Evolutionary conservation across 1,284 basidiomycete genomes (phyloP).

Genomic region (Trichosporon faecale): DNA sequence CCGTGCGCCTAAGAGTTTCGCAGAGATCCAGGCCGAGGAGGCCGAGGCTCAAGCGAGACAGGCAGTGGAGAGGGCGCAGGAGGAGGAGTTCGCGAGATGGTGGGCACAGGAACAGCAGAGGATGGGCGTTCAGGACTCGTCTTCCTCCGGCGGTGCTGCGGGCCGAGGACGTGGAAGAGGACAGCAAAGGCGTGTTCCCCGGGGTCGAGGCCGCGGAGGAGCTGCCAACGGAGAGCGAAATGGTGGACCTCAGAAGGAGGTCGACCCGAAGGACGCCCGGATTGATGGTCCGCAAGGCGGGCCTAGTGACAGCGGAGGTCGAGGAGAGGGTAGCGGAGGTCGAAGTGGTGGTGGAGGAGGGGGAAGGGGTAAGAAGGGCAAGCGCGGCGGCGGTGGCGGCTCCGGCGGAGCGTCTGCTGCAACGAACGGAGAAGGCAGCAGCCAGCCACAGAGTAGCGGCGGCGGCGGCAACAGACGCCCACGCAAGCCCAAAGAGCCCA

Average conservation of each 20-base stretch:
- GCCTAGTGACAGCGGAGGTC: not conserved
- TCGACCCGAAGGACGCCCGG: not conserved
- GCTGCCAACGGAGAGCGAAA: not conserved
- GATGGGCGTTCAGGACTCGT: not conserved
- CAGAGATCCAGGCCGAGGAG: slow-evolving; percentile 84
- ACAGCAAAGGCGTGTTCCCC: slow-evolving; percentile 17
- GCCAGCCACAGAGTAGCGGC: not conserved
- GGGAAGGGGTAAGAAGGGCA: not conserved
- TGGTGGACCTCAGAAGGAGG: not conserved
- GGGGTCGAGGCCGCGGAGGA: slow-evolving; percentile 20
- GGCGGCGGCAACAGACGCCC: not conserved
- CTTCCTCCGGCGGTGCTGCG: not conserved
- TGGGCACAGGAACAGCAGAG: slow-evolving; percentile 78
- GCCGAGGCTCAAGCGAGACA: slow-evolving; percentile 13
- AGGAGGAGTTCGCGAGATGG: slow-evolving; percentile 78
- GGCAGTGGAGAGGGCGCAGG: slow-evolving; percentile 57
- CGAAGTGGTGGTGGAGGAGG: too few relatives aligned
- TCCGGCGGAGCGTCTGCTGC: not conserved
- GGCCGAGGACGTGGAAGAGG: slow-evolving; percentile 18
- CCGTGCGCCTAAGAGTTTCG: slow-evolving; percentile 58
- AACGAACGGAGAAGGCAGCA: not conserved
- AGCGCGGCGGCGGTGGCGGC: not conserved
- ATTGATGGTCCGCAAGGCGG: not conserved
- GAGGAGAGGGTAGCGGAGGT: not conserved
- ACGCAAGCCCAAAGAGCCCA: not conserved